phyloP scores from a whole-genome alignment of 1,139 yeast genomes.

The Debaryomyces sp. region DNA sequence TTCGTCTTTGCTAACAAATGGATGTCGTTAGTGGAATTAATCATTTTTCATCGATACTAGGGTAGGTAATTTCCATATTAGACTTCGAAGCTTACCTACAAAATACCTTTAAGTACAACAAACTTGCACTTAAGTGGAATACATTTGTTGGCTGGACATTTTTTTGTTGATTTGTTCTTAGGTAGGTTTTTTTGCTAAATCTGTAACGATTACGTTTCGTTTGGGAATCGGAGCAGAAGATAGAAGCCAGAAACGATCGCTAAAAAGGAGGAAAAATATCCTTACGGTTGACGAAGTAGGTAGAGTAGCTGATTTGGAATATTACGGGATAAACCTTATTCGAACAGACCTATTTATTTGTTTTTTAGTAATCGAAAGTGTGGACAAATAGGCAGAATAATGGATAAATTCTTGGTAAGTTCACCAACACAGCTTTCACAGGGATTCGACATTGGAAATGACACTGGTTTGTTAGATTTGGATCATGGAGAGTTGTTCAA shows the following conservation, averaged over 20 bases:
- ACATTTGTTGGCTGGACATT: not conserved
- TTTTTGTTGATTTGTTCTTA: not conserved
- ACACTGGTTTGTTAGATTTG: conserved; percentile 5
- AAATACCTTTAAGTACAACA: not conserved
- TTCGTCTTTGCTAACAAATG: not conserved
- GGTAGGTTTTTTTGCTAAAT: not conserved
- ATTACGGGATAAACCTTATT: not conserved
- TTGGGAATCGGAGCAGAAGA: not conserved
- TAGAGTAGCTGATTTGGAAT: not conserved
- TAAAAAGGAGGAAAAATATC: not conserved
- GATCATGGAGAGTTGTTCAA: not conserved
- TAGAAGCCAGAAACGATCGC: not conserved
- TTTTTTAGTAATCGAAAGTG: conserved; percentile 9
- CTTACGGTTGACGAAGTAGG: not conserved
- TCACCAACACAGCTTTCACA: conserved; percentile 45
- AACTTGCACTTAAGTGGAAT: not conserved
- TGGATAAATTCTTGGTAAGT: conserved; percentile 51
- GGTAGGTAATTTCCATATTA: not conserved
- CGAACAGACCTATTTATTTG: conserved; percentile 6
- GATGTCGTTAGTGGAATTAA: conserved; percentile 3
- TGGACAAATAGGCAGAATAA: conserved; percentile 13
- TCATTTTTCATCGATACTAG: not conserved
- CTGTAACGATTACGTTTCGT: not conserved
- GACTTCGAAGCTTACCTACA: not conserved
- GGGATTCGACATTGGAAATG: conserved; percentile 28